Evolutionary conservation across 148 eudicot genomes (phyloP).

Genomic region (Vaccinium corymbosum): DNA sequence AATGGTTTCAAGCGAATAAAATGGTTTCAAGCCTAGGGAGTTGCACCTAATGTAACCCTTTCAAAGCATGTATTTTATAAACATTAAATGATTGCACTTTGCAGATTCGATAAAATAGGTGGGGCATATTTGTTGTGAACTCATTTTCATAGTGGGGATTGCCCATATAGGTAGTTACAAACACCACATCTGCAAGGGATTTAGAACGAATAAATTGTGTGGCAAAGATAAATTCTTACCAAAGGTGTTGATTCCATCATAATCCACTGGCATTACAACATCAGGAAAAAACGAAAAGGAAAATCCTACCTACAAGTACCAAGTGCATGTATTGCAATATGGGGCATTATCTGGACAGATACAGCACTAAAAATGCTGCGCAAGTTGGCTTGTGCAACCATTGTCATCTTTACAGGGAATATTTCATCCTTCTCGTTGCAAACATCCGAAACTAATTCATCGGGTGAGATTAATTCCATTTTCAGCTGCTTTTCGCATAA

Average conservation of each 20-base stretch:
- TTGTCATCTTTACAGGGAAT: neutral
- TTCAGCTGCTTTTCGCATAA: neutral
- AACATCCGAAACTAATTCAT: neutral
- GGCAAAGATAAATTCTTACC: no score
- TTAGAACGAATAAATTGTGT: no score
- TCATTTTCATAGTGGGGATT: no score
- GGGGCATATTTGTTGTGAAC: no score
- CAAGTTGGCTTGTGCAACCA: neutral
- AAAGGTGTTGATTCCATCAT: neutral
- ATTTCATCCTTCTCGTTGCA: neutral
- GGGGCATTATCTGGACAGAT: neutral
- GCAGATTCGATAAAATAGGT: no score
- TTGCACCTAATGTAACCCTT: no score
- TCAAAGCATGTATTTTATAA: no score
- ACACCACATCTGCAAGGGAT: no score
- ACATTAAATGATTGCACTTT: no score
- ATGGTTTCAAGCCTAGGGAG: no score
- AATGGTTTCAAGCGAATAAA: no score
- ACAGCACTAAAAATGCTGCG: neutral
- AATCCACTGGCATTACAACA: neutral
- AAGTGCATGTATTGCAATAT: neutral
- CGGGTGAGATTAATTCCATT: neutral
- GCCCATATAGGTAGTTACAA: no score
- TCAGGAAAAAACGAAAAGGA: neutral
- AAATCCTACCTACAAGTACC: neutral